Base-by-base conservation (phyloP, 148 eudicot species). In the Mesembryanthemum crystallinum region DNA sequence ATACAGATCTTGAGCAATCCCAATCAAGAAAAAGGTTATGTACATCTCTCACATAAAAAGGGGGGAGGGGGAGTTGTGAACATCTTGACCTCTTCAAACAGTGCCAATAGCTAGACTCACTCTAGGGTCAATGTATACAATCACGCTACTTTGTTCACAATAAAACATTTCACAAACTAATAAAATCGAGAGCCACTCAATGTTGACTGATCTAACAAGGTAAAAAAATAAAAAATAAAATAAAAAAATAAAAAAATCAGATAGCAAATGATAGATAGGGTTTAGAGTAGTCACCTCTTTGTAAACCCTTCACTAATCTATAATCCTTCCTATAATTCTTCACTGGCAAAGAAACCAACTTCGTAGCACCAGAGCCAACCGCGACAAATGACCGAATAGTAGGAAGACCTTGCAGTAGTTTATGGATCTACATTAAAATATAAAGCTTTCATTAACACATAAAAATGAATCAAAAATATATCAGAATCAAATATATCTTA, bases 351-450 rank as follows among this genome's bases (percentile, higher is more conserved):
- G 98, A 83, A 71, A 92, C 84, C 78, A 95, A 84, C 86, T 95
- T 89, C 67, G 97, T 91, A 54, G 97, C 97, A 66, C 98, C 92
- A 63, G 96, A 88, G 81, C 98, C 91, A 78, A 95, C 97, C 74
- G 98, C 85, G 75, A 92, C 91, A 83, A 95, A 62, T 37, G 98
- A 89, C 76, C 86, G 85, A 78, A 95, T 84, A 64, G 98, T 84
- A 79, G 92, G 91, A 78, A 95, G 94, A 64, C 98, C 98, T 64
- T 74, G 83, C 79, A 95, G 62, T 67, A 95, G 74, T 85, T 95
- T 95, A 80, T 84, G 96, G 76, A 94, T 72, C 98, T 94, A 79
- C 73, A 72, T 47, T 71, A 33, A 24, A 69, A 76, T 75, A 72
- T 32, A 35, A 73, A 72, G 64, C 9, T 23, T 51, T 64, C 69